Evolutionary conservation across 805 yeast species (phyloP).

Genomic region (Kodamaea kakaduensis): DNA sequence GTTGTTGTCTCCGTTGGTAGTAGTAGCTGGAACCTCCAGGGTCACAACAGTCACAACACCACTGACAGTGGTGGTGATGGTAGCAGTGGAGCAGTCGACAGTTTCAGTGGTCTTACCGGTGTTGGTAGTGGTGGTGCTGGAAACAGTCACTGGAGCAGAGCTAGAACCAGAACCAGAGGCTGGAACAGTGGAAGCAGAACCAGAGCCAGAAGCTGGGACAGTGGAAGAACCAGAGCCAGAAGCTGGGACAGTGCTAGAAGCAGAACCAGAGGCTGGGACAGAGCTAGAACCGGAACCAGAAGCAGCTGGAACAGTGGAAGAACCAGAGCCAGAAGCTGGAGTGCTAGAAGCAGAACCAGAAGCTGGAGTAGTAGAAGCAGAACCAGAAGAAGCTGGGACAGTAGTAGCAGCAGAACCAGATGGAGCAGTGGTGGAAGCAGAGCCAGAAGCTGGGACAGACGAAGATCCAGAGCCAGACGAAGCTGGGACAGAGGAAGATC

Average conservation of each 20-base stretch:
- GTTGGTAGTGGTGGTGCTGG: neutral
- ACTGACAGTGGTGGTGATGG: neutral
- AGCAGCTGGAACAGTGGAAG: conserved; percentile 1
- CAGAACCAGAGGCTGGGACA: conserved; percentile 4
- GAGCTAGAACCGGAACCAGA: conserved; percentile 1
- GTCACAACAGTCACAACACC: neutral
- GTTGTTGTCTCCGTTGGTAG: conserved; percentile 1
- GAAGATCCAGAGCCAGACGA: conserved; percentile 5
- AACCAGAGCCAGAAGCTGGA: conserved; percentile 5
- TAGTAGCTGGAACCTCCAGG: too few relatives aligned
- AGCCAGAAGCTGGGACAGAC: too few relatives aligned
- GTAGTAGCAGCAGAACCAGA: too few relatives aligned
- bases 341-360: conserved; percentile 1
- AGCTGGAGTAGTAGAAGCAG: conserved; percentile 2
- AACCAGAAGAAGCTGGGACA: neutral
- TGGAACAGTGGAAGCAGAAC: conserved; percentile 1
- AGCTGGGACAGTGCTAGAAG: conserved; percentile 1
- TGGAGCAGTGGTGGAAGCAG: conserved; percentile 1
- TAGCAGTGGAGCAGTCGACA: neutral
- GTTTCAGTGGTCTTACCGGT: neutral
- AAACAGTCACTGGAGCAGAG: neutral
- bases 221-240: conserved; percentile 1
- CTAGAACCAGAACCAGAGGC: conserved; percentile 5
- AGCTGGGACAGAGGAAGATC: too few relatives aligned
- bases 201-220: conserved; percentile 2